Evolutionary conservation across 129 eudicot species (phyloP).

Genomic region (Artemisia argyi): DNA sequence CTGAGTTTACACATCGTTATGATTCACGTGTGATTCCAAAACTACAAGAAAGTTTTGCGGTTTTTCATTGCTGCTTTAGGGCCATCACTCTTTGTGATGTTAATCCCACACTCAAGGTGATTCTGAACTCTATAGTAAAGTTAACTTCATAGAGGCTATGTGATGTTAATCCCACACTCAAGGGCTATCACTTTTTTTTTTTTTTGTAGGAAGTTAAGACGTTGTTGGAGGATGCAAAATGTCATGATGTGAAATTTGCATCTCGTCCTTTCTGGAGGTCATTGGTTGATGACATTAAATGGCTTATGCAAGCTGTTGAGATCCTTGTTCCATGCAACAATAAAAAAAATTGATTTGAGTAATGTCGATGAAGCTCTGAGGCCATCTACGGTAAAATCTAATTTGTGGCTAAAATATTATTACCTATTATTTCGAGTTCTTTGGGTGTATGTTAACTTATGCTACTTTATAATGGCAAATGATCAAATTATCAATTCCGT

Average conservation of each 20-base stretch:
- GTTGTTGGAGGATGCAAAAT: slow-evolving; percentile 53
- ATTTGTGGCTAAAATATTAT: slow-evolving; percentile 4
- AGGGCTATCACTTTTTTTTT: no score
- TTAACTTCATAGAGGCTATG: no score
- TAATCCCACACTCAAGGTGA: no score
- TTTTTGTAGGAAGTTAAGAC: slow-evolving; percentile 71
- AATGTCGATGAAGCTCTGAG: slow-evolving; percentile 63
- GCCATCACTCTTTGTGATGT: no score
- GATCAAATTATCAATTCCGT: slow-evolving; percentile 51
- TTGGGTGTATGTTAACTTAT: not conserved
- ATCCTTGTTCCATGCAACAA: slow-evolving; percentile 43
- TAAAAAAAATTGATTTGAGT: slow-evolving; percentile 40
- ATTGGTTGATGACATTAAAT: slow-evolving; percentile 56
- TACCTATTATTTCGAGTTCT: not conserved
- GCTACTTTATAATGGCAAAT: slow-evolving; percentile 44
- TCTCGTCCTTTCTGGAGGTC: slow-evolving; percentile 43
- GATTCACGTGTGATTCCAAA: no score
- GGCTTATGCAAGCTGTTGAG: slow-evolving; percentile 74
- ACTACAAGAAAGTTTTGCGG: no score
- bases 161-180: no score
- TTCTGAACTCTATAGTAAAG: no score
- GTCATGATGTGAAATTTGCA: slow-evolving; percentile 45
- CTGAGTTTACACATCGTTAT: no score
- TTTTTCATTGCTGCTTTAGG: no score
- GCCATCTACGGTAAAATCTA: slow-evolving; percentile 44